A percentile compares a stretch with the other conserved stretches of the same genome.
phyloP scores from a whole-genome alignment of 2,329 filamentous ascomycete species.

The Colletotrichum sp. region DNA sequence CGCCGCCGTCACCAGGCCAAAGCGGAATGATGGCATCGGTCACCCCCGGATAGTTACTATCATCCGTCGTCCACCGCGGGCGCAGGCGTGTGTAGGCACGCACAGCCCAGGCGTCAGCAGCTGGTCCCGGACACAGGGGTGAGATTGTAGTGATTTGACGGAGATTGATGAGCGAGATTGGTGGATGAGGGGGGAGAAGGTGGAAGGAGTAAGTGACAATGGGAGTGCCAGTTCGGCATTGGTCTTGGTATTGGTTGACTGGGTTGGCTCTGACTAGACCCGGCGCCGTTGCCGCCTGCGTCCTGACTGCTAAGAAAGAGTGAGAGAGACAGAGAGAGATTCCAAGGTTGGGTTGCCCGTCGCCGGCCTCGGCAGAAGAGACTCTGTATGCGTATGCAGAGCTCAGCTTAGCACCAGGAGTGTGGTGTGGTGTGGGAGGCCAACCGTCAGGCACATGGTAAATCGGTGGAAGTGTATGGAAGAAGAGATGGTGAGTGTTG shows the following conservation, averaged over 20 bases:
- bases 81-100: conserved; percentile 2
- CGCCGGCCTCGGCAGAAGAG: conserved; percentile 15
- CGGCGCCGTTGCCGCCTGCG: conserved; percentile 19
- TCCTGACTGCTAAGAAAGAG: background rate
- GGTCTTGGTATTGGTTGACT: background rate
- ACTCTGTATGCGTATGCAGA: conserved; percentile 16
- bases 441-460: background rate
- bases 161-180: background rate
- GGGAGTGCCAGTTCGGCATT: background rate
- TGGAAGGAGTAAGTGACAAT: background rate
- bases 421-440: background rate
- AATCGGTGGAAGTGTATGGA: conserved; percentile 15
- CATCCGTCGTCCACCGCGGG: background rate
- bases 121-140: conserved; percentile 9
- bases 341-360: background rate
- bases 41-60: conserved; percentile 6
- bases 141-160: background rate
- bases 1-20: conserved; percentile 16
- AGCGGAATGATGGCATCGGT: conserved; percentile 20
- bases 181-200: background rate
- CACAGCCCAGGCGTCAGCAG: conserved; percentile 17
- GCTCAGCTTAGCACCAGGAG: background rate
- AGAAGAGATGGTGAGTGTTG: background rate
- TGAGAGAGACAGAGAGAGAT: background rate
- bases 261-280: conserved; percentile 6